Evolutionary conservation across 2,329 filamentous ascomycete species (phyloP).

Genomic region (Colletotrichum sp.): DNA sequence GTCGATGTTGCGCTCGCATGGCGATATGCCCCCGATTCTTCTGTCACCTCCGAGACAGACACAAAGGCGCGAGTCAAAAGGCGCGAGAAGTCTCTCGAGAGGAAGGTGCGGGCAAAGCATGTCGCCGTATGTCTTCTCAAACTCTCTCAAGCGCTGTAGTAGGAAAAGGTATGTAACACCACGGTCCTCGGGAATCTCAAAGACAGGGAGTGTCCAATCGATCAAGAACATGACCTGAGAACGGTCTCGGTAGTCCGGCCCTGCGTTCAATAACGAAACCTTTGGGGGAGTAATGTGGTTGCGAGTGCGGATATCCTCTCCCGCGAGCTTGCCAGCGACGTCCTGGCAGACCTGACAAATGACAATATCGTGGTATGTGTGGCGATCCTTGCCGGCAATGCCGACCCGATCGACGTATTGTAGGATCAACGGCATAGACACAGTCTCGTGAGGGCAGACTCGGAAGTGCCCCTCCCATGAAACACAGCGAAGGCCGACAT

Average conservation of each 20-base stretch:
- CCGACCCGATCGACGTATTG: not conserved
- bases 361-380: not conserved
- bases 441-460: not conserved
- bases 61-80: not conserved
- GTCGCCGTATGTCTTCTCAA: not conserved
- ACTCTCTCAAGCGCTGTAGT: not conserved
- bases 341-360: not conserved
- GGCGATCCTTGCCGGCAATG: not conserved
- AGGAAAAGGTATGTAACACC: not conserved
- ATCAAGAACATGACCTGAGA: not conserved
- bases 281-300: not conserved
- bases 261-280: not conserved
- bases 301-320: not conserved
- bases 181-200: not conserved
- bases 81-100: not conserved
- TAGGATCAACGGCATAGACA: not conserved
- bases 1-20: not conserved
- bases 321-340: not conserved
- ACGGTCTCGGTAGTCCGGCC: not conserved
- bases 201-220: not conserved
- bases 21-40: not conserved
- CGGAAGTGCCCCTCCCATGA: not conserved
- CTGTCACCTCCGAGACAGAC: not conserved
- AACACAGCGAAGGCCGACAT: not conserved
- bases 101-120: not conserved